A percentile compares a stretch with the other conserved stretches of the same genome.
Conservation (phyloP, 164 flowering plant genomes). For the Euptelea pleiosperma region DNA sequence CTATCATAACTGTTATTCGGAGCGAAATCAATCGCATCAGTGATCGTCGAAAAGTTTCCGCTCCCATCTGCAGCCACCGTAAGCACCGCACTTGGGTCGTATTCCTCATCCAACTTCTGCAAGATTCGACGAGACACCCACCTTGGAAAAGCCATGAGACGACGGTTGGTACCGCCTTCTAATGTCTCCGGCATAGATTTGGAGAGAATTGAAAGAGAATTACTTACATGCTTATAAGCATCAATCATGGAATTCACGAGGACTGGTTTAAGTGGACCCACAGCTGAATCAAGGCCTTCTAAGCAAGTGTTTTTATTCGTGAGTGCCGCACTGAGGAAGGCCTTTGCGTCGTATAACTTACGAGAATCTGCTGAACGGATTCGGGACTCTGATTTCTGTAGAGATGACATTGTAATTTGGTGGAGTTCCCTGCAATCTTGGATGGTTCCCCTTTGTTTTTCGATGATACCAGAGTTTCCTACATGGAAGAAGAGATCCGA, state of each 20-base stretch:
- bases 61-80: slow-evolving; percentile 66
- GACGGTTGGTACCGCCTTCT: slow-evolving; percentile 24
- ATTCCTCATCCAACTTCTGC: slow-evolving; percentile 30
- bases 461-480: slow-evolving; percentile 30
- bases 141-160: slow-evolving; percentile 38
- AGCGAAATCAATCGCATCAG: slow-evolving; percentile 61
- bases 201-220: slow-evolving; percentile 50
- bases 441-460: slow-evolving; percentile 57
- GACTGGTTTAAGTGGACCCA: slow-evolving; percentile 49
- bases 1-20: slow-evolving; percentile 57
- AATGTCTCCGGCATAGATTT: background rate
- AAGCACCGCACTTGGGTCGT: slow-evolving; percentile 37
- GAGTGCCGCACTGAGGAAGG: slow-evolving; percentile 73
- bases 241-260: slow-evolving; percentile 28
- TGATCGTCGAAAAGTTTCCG: slow-evolving; percentile 61
- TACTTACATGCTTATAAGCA: slow-evolving; percentile 56
- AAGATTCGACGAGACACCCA: slow-evolving; percentile 48
- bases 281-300: slow-evolving; percentile 63
- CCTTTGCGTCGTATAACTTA: slow-evolving; percentile 39
- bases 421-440: slow-evolving; percentile 78
- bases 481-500: slow-evolving; percentile 27
- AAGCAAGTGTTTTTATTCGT: slow-evolving; percentile 81
- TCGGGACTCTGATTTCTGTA: slow-evolving; percentile 40
- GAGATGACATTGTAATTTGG: slow-evolving; percentile 45
- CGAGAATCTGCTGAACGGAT: slow-evolving; percentile 26